These are phyloP conservation scores for Penicillium silybi DNA, from an alignment of 495 filamentous ascomycete species.

Conservation along the genomic window DNA sequence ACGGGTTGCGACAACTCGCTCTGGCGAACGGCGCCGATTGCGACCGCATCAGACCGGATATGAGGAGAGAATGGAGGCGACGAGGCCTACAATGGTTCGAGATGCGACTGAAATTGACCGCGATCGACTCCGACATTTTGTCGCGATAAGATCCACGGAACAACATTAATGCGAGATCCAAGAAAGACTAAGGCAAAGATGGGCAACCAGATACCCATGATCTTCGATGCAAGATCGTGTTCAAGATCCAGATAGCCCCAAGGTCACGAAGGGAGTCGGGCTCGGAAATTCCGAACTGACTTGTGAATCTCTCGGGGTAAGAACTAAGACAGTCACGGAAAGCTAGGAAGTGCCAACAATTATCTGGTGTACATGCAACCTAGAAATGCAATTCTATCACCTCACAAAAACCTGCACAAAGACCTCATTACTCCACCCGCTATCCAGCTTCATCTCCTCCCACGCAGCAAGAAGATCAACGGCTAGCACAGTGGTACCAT, in stretches of 20 bases:
- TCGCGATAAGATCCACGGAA: constrained; percentile 24
- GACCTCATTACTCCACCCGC: constrained; percentile 83
- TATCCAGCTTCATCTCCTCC: constrained; percentile 64
- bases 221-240: constrained; percentile 31
- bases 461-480: constrained; percentile 78
- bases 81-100: constrained; percentile 6
- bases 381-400: constrained; percentile 6
- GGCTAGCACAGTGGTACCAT: constrained; percentile 58
- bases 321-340: too few relatives aligned
- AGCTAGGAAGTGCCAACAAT: too few relatives aligned
- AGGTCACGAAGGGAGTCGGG: too few relatives aligned
- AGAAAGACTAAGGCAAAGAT: constrained; percentile 58
- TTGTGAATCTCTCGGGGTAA: too few relatives aligned
- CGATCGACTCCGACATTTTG: constrained; percentile 18
- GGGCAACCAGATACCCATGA: constrained; percentile 61
- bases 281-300: too few relatives aligned
- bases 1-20: constrained; percentile 20
- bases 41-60: constrained; percentile 27
- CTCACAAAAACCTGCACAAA: constrained; percentile 60
- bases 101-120: constrained; percentile 6
- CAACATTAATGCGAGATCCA: constrained; percentile 16
- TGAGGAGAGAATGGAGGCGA: constrained; percentile 1
- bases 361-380: not conserved
- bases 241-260: too few relatives aligned
- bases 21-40: constrained; percentile 21